A percentile compares a stretch with the other conserved stretches of the same genome.
These are phyloP conservation scores for Acacia crassicarpa DNA, from an alignment of 306 rosid species.

Conservation along the genomic window DNA sequence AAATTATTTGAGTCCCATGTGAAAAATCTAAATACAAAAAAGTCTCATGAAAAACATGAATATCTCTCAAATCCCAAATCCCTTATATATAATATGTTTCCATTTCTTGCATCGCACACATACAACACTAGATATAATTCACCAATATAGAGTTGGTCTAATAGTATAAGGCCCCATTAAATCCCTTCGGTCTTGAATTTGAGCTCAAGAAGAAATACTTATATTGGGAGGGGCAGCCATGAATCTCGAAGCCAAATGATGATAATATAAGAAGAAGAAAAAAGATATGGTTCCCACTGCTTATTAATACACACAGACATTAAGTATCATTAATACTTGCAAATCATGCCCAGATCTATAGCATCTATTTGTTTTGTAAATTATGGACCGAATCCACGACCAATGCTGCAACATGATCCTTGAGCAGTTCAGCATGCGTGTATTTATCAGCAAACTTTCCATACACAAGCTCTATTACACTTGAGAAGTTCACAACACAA, in stretches of 20 bases:
- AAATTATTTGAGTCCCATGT: background rate
- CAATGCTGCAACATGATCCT: constrained; percentile 16
- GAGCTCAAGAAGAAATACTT: fast-evolving
- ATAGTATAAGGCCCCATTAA: fast-evolving
- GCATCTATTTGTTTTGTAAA: background rate
- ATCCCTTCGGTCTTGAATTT: too few relatives aligned
- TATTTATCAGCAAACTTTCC: constrained; percentile 35
- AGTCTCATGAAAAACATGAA: too few relatives aligned
- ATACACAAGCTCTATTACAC: constrained; percentile 34
- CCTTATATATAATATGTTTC: background rate
- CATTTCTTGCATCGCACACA: too few relatives aligned
- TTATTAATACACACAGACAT: background rate
- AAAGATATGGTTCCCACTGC: background rate
- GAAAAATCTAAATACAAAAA: too few relatives aligned
- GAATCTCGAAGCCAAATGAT: too few relatives aligned
- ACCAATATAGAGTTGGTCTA: too few relatives aligned
- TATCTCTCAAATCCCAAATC: too few relatives aligned
- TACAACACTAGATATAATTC: too few relatives aligned
- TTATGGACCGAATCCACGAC: background rate
- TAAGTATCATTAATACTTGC: background rate
- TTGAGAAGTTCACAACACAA: constrained; percentile 36
- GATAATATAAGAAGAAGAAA: too few relatives aligned
- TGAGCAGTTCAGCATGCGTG: constrained; percentile 28
- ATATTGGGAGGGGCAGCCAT: fast-evolving
- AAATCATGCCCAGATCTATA: background rate